Conservation (phyloP, 371 early-diverging fungal species). For the Rhizopus sp. region DNA sequence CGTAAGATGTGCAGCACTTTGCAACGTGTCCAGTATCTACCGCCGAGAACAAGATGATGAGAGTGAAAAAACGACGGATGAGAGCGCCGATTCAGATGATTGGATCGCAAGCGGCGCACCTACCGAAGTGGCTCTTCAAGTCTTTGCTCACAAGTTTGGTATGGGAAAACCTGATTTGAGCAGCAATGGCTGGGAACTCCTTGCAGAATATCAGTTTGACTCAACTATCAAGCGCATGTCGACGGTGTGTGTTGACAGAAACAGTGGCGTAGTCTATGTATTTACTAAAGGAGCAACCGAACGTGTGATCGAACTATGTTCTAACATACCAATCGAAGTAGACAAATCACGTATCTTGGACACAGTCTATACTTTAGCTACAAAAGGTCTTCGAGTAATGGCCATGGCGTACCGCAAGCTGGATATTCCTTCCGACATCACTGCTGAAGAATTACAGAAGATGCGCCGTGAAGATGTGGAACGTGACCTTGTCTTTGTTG, state of each 20-base stretch:
- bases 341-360: conserved; percentile 16
- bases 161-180: conserved; percentile 60
- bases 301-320: conserved; percentile 64
- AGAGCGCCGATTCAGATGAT: conserved; percentile 45
- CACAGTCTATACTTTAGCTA: conserved; percentile 28
- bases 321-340: conserved; percentile 28
- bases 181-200: conserved; percentile 55
- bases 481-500: conserved; percentile 73
- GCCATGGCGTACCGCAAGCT: conserved; percentile 63
- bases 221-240: conserved; percentile 87
- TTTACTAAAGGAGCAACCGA: conserved; percentile 77
- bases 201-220: conserved; percentile 74
- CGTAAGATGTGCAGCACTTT: conserved; percentile 54
- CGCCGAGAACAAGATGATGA: conserved; percentile 19
- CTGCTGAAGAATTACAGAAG: conserved; percentile 35
- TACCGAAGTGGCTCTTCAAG: conserved; percentile 77
- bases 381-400: conserved; percentile 58
- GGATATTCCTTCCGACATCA: conserved; percentile 26
- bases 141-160: conserved; percentile 67
- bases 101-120: conserved; percentile 66
- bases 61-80: conserved; percentile 4
- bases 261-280: conserved; percentile 16
- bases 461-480: conserved; percentile 63
- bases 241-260: conserved; percentile 32
- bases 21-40: conserved; percentile 62